phyloP scores from a whole-genome alignment of 1,139 yeast genomes.

The Pichia sp. region DNA sequence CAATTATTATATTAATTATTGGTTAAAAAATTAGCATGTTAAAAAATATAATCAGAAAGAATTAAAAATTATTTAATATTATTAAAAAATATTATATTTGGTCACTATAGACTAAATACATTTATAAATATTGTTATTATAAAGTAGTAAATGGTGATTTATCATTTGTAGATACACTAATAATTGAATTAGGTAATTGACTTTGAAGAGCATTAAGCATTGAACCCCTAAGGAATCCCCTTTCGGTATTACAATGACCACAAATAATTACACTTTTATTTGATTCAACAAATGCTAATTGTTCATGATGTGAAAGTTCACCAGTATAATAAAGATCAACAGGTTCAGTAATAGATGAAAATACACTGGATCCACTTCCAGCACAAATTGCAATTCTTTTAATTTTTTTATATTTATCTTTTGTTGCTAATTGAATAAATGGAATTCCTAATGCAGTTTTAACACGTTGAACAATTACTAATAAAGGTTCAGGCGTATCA shows the following conservation, averaged over 20 bases:
- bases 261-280: conserved; percentile 72
- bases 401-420: no score
- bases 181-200: no score
- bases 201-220: no score
- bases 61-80: no score
- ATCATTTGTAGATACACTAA: background rate
- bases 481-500: conserved; percentile 37
- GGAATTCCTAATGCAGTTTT: conserved; percentile 49
- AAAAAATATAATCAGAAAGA: no score
- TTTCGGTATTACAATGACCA: conserved; percentile 88
- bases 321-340: conserved; percentile 88
- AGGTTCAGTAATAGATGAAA: conserved; percentile 43
- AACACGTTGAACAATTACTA: conserved; percentile 43
- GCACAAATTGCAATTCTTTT: conserved; percentile 98
- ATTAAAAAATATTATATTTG: no score
- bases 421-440: conserved; percentile 61
- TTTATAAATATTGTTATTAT: no score
- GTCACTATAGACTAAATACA: no score
- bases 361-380: conserved; percentile 81
- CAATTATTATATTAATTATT: no score
- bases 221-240: conserved; percentile 66
- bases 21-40: no score
- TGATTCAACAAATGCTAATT: conserved; percentile 60
- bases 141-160: background rate
- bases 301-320: conserved; percentile 91